A percentile compares a stretch with the other conserved stretches of the same genome.
phyloP scores from a whole-genome alignment of 345 rosid species.

The Syzygium grande region DNA sequence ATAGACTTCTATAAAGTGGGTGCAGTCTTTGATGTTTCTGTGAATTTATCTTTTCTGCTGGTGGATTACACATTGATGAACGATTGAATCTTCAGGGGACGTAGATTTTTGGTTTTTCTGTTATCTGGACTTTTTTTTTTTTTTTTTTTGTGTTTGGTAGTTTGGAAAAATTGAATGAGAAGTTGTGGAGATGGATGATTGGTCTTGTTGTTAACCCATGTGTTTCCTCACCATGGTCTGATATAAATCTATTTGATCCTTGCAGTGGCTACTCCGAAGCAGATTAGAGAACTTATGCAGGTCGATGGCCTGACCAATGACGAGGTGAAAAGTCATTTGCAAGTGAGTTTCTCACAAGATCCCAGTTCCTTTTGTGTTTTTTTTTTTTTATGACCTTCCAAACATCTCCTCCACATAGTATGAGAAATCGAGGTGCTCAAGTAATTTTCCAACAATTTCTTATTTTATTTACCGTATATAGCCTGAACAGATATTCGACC shows the following conservation, averaged over 20 bases:
- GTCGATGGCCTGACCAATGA: slow-evolving; percentile 96
- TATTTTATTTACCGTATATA: neutral
- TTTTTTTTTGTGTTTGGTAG: neutral
- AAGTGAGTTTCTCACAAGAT: slow-evolving; percentile 29
- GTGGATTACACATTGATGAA: neutral
- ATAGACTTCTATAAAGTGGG: neutral
- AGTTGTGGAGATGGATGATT: neutral
- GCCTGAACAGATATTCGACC: neutral
- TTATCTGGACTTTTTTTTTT: neutral
- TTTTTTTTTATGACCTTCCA: neutral
- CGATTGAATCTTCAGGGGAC: neutral
- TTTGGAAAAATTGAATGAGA: neutral
- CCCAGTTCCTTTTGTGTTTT: neutral
- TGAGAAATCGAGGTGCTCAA: neutral
- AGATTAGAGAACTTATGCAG: slow-evolving; percentile 94
- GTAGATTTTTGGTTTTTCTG: neutral
- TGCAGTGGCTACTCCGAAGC: slow-evolving; percentile 95
- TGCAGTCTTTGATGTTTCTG: neutral
- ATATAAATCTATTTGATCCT: neutral
- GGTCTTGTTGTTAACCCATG: neutral
- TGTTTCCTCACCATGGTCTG: neutral
- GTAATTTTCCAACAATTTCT: neutral
- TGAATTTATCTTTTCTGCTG: neutral
- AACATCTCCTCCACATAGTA: neutral
- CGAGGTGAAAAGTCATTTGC: slow-evolving; percentile 99